Evolutionary conservation across 163 green algal species (phyloP).

Genomic region (Chlorella variabilis): DNA sequence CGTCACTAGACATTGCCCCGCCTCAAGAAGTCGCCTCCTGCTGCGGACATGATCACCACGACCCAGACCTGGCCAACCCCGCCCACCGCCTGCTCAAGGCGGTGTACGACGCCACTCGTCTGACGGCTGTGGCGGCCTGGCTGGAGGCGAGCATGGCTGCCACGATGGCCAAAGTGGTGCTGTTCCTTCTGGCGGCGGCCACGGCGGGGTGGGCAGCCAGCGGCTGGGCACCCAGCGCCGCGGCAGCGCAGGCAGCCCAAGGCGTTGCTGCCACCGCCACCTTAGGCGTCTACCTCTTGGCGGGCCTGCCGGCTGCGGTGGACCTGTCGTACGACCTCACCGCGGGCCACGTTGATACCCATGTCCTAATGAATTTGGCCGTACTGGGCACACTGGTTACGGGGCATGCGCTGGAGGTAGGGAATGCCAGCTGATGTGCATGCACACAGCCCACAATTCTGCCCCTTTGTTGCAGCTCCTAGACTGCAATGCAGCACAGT

Average conservation of each 20-base stretch:
- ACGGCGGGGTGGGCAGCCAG: constrained; percentile 11
- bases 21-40: neutral
- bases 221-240: constrained; percentile 25
- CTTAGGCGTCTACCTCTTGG: constrained; percentile 63
- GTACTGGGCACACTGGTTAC: constrained; percentile 85
- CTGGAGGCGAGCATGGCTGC: constrained; percentile 56
- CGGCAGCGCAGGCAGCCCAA: constrained; percentile 2
- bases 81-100: constrained; percentile 1
- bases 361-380: constrained; percentile 92
- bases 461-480: too few species aligned
- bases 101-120: constrained; percentile 1
- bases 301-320: constrained; percentile 73
- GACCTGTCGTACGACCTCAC: constrained; percentile 57
- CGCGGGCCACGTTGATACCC: constrained; percentile 83
- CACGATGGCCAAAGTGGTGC: constrained; percentile 45
- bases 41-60: constrained; percentile 33
- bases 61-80: constrained; percentile 13
- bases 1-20: too few species aligned
- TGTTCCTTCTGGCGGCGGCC: constrained; percentile 50
- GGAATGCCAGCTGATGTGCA: too few species aligned
- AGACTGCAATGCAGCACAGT: too few species aligned
- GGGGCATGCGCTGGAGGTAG: constrained; percentile 80
- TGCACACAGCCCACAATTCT: too few species aligned
- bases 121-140: constrained; percentile 23
- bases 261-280: constrained; percentile 16